Evolutionary conservation across 345 rosid genomes (phyloP).

Genomic region (Linum lewisii): DNA sequence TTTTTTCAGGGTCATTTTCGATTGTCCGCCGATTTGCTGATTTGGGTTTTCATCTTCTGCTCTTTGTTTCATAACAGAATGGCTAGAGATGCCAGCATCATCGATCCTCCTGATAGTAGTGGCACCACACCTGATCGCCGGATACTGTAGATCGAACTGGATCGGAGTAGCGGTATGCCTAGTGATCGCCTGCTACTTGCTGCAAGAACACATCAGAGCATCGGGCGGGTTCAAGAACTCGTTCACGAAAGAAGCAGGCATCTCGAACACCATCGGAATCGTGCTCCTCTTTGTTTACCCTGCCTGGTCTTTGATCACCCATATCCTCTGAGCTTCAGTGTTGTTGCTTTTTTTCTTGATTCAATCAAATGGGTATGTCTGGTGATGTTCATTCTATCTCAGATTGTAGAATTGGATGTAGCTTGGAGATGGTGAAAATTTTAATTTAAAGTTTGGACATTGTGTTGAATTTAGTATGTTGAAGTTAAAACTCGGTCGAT

Average conservation of each 20-base stretch:
- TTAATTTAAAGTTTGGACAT: no score
- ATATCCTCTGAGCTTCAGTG: constrained; percentile 24
- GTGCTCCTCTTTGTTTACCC: constrained; percentile 70
- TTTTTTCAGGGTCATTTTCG: not conserved
- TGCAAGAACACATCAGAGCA: constrained; percentile 88
- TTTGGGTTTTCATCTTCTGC: not conserved
- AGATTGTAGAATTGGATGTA: no score
- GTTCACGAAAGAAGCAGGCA: constrained; percentile 56
- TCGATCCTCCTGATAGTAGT: constrained; percentile 3
- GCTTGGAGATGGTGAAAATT: no score
- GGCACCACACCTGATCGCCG: not conserved
- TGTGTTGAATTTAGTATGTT: no score
- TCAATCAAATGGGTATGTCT: no score
- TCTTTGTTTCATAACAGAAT: not conserved
- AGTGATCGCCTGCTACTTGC: constrained; percentile 63
- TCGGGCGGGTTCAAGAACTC: constrained; percentile 85
- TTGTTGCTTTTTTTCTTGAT: no score
- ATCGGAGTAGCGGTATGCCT: constrained; percentile 62
- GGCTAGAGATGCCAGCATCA: constrained; percentile 2
- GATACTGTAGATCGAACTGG: constrained; percentile 41
- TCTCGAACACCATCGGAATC: constrained; percentile 78
- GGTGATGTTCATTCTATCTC: no score
- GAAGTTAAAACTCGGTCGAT: no score
- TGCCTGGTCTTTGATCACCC: constrained; percentile 51
- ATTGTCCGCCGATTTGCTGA: not conserved